phyloP scores from a whole-genome alignment of 495 filamentous ascomycete species.

The Lindgomyces ingoldianus region DNA sequence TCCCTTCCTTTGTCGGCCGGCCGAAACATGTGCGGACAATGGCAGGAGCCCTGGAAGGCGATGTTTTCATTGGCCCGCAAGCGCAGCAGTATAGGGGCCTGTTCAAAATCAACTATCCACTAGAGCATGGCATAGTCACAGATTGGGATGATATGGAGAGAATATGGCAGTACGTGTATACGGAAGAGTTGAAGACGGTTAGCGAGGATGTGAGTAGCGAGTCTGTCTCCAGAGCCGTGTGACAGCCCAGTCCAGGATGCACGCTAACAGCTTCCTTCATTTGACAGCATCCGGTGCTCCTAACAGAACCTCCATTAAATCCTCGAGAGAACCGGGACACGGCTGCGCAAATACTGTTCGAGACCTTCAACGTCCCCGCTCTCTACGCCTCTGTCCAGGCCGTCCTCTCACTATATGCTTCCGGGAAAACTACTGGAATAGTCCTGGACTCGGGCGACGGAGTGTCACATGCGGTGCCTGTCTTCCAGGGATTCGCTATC shows the following conservation, averaged over 20 bases:
- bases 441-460: conserved; percentile 95
- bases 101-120: conserved; percentile 90
- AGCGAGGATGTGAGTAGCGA: conserved; percentile 77
- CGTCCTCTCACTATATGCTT: conserved; percentile 93
- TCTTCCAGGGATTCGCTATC: conserved; percentile 97
- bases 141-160: conserved; percentile 99
- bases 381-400: conserved; percentile 97
- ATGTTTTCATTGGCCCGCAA: conserved; percentile 93
- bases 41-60: conserved; percentile 92
- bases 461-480: conserved; percentile 95
- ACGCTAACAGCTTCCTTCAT: conserved; percentile 23
- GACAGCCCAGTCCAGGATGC: background rate
- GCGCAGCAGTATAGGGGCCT: conserved; percentile 91
- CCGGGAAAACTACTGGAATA: conserved; percentile 92
- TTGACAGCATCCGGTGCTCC: conserved; percentile 82
- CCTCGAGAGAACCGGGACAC: conserved; percentile 94
- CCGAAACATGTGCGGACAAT: conserved; percentile 96
- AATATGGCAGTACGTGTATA: conserved; percentile 91
- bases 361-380: conserved; percentile 97
- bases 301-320: conserved; percentile 97
- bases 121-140: conserved; percentile 97
- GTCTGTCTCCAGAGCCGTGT: background rate
- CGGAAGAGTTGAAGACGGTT: conserved; percentile 84
- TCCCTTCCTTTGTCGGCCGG: conserved; percentile 96
- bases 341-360: conserved; percentile 96